Conservation (phyloP, 331 rosid genomes). For the Malus hybrid region DNA sequence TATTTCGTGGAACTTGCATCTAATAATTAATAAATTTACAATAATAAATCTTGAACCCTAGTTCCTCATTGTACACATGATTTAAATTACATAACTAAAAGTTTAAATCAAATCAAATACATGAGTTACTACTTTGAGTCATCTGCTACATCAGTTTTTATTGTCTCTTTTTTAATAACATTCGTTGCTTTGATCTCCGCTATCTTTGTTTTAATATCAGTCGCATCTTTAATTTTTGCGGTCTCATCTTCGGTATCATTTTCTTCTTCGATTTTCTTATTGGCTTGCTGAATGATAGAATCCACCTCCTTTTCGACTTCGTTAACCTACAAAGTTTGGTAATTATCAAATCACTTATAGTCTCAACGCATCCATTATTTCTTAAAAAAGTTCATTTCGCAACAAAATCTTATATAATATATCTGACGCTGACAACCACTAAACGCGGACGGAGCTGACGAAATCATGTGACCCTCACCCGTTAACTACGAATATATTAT, state of each 20-base stretch:
- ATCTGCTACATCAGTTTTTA: not conserved
- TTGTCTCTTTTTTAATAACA: not conserved
- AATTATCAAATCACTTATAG: not conserved
- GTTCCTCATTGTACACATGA: not conserved
- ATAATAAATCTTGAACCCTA: not conserved
- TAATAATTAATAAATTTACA: too few species aligned
- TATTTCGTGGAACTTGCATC: not conserved
- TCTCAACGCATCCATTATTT: too few species aligned
- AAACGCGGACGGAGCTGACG: not conserved
- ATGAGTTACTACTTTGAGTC: too few species aligned
- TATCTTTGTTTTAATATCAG: not conserved
- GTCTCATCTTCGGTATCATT: slow-evolving; percentile 1
- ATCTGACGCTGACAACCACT: not conserved
- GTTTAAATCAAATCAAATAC: too few species aligned
- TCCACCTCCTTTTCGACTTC: slow-evolving; percentile 22
- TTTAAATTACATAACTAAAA: not conserved
- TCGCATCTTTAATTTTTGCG: not conserved
- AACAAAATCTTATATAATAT: too few species aligned
- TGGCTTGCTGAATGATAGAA: not conserved
- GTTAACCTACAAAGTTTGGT: slow-evolving; percentile 31
- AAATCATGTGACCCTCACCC: not conserved
- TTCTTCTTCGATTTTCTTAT: not conserved
- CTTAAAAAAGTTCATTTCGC: too few species aligned
- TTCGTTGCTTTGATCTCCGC: not conserved
- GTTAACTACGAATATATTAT: not conserved